Conservation (phyloP, 106 monocot genomes). For the Phalaenopsis equestris region DNA sequence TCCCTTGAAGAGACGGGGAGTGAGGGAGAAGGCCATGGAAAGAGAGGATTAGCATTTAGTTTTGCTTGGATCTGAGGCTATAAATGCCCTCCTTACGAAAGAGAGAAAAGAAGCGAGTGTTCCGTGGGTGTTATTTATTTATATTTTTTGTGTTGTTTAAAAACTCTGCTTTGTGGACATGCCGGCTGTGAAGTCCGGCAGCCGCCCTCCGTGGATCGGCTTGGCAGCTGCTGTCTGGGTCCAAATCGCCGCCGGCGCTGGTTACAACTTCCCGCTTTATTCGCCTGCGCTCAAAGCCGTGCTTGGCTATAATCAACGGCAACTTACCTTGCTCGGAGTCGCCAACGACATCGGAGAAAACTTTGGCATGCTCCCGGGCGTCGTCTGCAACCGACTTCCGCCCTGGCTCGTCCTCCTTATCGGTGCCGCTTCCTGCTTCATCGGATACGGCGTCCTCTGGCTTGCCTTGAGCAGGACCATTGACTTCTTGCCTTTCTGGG, state of each 20-base stretch:
- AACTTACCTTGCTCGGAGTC: slow-evolving; percentile 70
- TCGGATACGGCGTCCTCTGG: slow-evolving; percentile 62
- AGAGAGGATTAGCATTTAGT: no score
- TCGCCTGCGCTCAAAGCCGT: slow-evolving; percentile 57
- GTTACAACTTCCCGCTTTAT: slow-evolving; percentile 72
- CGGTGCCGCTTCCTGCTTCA: slow-evolving; percentile 45
- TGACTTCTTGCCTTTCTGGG: slow-evolving; percentile 33
- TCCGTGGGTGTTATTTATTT: no score
- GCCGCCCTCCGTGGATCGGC: slow-evolving; percentile 81
- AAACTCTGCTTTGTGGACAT: neutral
- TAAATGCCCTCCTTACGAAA: no score
- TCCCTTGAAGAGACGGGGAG: no score
- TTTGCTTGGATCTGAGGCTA: no score
- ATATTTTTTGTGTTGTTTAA: neutral
- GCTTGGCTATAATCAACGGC: slow-evolving; percentile 56
- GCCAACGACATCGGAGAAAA: slow-evolving; percentile 82
- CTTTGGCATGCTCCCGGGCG: slow-evolving; percentile 57
- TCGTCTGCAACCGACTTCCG: slow-evolving; percentile 51
- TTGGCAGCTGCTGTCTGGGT: slow-evolving; percentile 85
- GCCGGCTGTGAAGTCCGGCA: slow-evolving; percentile 49
- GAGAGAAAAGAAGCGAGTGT: no score
- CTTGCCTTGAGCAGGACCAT: slow-evolving; percentile 44
- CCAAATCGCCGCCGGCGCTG: slow-evolving; percentile 55
- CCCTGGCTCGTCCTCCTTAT: slow-evolving; percentile 56
- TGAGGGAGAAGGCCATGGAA: no score